Conservation (phyloP, 148 eudicot genomes). For the Cornus florida region DNA sequence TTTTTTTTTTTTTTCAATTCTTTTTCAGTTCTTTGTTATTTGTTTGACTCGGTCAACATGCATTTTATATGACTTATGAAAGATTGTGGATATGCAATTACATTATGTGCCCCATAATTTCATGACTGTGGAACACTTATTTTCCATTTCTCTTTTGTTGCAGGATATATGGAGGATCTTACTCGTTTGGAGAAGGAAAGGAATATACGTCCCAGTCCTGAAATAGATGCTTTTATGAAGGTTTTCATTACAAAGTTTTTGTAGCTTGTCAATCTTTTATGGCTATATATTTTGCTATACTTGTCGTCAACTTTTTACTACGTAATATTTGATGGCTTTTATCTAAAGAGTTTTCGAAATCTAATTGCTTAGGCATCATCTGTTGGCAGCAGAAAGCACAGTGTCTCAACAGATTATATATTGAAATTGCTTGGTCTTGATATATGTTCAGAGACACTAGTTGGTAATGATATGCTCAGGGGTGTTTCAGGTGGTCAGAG, state of each 20-base stretch:
- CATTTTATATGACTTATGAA: neutral
- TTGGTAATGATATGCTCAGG: slow-evolving; percentile 81
- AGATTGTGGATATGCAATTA: neutral
- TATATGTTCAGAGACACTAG: slow-evolving; percentile 75
- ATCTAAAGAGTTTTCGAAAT: neutral
- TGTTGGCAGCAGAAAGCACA: slow-evolving; percentile 64
- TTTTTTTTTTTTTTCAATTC: too few relatives aligned
- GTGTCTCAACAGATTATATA: slow-evolving; percentile 69
- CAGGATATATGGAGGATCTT: slow-evolving; percentile 64
- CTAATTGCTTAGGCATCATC: slow-evolving; percentile 60
- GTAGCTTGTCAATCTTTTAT: neutral
- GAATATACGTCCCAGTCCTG: slow-evolving; percentile 73
- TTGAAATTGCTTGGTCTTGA: slow-evolving; percentile 87
- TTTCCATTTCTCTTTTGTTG: slow-evolving; percentile 8
- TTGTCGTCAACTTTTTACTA: neutral
- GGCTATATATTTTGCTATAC: neutral
- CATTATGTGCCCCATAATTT: neutral
- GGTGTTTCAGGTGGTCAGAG: slow-evolving; percentile 95
- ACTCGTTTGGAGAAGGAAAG: slow-evolving; percentile 57
- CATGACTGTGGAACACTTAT: neutral
- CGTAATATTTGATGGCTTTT: neutral
- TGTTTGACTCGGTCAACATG: too few relatives aligned
- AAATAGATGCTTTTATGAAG: slow-evolving; percentile 95
- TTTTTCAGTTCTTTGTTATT: too few relatives aligned
- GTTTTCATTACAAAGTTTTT: slow-evolving; percentile 27